Conservation (phyloP, 2,329 filamentous ascomycete genomes). For the Epichloe uncinata region DNA sequence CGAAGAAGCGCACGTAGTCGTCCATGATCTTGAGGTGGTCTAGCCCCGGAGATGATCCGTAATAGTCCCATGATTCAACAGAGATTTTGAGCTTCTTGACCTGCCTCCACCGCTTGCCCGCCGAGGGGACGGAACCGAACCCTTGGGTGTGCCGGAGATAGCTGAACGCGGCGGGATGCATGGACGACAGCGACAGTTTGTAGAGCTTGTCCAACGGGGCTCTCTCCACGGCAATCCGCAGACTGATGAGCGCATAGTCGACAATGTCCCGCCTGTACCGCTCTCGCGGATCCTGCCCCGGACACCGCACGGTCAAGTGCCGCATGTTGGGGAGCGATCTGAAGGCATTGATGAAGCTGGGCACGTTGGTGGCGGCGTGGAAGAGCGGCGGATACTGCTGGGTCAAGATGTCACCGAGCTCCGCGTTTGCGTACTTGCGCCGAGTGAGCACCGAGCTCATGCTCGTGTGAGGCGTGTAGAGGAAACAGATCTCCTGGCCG, state of each 20-base stretch:
- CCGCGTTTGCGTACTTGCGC: slow-evolving; percentile 67
- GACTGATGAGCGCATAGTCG: slow-evolving; percentile 78
- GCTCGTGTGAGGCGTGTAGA: slow-evolving; percentile 66
- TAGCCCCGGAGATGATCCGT: slow-evolving; percentile 42
- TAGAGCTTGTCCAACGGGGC: slow-evolving; percentile 51
- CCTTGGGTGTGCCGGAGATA: slow-evolving; percentile 65
- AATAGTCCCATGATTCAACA: slow-evolving; percentile 57
- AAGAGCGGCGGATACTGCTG: slow-evolving; percentile 82
- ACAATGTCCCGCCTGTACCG: slow-evolving; percentile 65
- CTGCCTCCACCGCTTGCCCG: slow-evolving; percentile 61
- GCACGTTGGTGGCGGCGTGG: slow-evolving; percentile 77
- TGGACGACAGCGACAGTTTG: slow-evolving; percentile 56
- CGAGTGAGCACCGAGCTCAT: slow-evolving; percentile 46
- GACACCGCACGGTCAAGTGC: slow-evolving; percentile 65
- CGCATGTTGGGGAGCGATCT: slow-evolving; percentile 53
- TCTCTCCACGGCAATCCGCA: slow-evolving; percentile 71
- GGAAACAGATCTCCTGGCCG: slow-evolving; percentile 65
- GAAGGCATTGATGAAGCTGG: slow-evolving; percentile 68
- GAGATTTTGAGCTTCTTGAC: slow-evolving; percentile 61
- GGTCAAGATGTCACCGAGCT: slow-evolving; percentile 68
- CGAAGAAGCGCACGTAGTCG: slow-evolving; percentile 63
- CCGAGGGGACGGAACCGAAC: slow-evolving; percentile 61
- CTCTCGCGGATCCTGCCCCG: slow-evolving; percentile 54
- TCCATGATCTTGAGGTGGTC: slow-evolving; percentile 70
- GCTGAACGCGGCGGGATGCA: slow-evolving; percentile 63